Evolutionary conservation across 2,329 filamentous ascomycete genomes (phyloP), one percentile per base, ranked within the genome.

Genomic region (Rhinocladiella similis): DNA sequence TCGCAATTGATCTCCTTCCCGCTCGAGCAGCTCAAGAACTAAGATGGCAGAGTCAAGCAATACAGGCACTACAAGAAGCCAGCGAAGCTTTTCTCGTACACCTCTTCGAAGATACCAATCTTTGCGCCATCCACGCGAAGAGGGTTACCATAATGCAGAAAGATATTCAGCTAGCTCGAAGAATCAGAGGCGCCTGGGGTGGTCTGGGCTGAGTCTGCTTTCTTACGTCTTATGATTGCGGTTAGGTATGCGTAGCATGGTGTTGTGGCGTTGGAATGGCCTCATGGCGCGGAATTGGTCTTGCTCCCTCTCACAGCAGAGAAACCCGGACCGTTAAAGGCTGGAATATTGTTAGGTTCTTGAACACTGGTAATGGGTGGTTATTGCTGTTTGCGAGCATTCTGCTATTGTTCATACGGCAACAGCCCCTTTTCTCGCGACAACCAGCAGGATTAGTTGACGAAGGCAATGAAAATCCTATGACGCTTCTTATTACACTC

Each of bases 131-230:
- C 67, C 93, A 97, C 75, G 94, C 93, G 60, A 97, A 96, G 79
- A 83, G 93, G 71, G 91, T 97, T 51, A 97, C 93, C 38, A 96
- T 97, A 67, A 93, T 96, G 90, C 91, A 94, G 75, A 96, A 96
- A 77, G 94, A 97, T 74, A 96, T 99, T 67, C 93, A 97, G 76
- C 83, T 97, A 59, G 93, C 93, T 18, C 80, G 89, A 67, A 78
- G 89, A 64, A 91, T 93, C 75, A 80, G 89, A 50, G 89, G 89
- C 12, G 82, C 86, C 45, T 92, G 88, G 88, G 89, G 86, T 46
- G 88, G 43, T 13, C 43, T 46, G 12, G 43, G 88, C 65, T 80
- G 76, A 75, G 87, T 74, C 75, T 83, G 75, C 74, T 48, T 16
- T 18, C 16, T 9, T 16, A 5, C 9, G n/a, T 39, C 10, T 18